Percentiles rank a stretch among this genome's conserved stretches.
phyloP scores from a whole-genome alignment of 495 filamentous ascomycete species.

The Durotheca rogersii region DNA sequence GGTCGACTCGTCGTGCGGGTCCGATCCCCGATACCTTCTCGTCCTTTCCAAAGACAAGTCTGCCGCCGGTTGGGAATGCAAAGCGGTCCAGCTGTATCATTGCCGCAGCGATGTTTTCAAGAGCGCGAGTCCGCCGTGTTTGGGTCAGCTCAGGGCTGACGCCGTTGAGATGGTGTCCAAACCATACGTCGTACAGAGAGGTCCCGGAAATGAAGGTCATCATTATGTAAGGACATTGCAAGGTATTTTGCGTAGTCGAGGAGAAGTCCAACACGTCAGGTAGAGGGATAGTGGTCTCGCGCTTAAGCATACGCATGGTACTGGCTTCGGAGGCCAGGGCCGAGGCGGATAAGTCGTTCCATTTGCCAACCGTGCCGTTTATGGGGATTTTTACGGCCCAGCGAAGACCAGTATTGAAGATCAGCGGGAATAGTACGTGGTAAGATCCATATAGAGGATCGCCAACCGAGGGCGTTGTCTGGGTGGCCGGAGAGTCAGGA shows the following conservation, averaged over 20 bases:
- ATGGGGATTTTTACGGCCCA: constrained; percentile 31
- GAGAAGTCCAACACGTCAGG: constrained; percentile 29
- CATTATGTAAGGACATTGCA: constrained; percentile 26
- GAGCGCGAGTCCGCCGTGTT: constrained; percentile 9
- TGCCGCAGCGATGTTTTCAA: constrained; percentile 11
- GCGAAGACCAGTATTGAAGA: constrained; percentile 16
- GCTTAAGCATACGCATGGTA: constrained; percentile 15
- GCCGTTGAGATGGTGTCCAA: background rate
- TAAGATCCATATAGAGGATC: constrained; percentile 21
- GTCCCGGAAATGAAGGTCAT: constrained; percentile 28
- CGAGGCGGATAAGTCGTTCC: constrained; percentile 19
- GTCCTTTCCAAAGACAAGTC: constrained; percentile 20
- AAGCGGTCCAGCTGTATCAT: constrained; percentile 28
- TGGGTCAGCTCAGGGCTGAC: background rate
- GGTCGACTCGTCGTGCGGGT: constrained; percentile 16
- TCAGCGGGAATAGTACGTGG: constrained; percentile 24
- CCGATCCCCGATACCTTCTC: constrained; percentile 11
- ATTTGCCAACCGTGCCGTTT: constrained; percentile 22
- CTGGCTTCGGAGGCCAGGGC: constrained; percentile 26
- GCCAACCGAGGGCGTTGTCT: constrained; percentile 1
- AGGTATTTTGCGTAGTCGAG: constrained; percentile 16
- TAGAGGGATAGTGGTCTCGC: constrained; percentile 21
- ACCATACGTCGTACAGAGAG: constrained; percentile 27
- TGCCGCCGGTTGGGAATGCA: constrained; percentile 24
- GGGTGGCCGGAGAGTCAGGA: background rate